Evolutionary conservation across 2,329 filamentous ascomycete species (phyloP), one percentile per base, ranked within the genome.

Genomic region (Colletotrichum scovillei): DNA sequence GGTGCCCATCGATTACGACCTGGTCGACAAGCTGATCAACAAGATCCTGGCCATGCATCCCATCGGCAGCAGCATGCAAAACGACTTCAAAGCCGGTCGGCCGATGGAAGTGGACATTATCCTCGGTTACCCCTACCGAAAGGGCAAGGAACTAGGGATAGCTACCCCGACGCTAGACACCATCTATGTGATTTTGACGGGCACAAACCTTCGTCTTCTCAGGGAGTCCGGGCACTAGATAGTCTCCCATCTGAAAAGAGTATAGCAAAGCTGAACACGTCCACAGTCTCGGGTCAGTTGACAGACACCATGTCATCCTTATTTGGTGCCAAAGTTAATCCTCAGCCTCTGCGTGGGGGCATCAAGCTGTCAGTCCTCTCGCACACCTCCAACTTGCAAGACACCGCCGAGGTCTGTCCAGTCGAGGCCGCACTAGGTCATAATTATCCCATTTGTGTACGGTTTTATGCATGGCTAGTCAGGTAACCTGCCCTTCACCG

Each of bases 21-120:
- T 85, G 83, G 62, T 89, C 24, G 83, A 86, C 71, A 84, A 85
- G 35, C 80, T 90, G 16, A 79, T 86, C 11, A 86, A 82, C 77
- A 83, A 85, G 81, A 81, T 89, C 82, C 74, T 87, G 75, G 62
- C 83, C 55, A 79, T 88, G 77, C 84, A 84, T 59, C 80, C 85
- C 0, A 83, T 84, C 35, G 78, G 81, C 16, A 85, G 83, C 63
- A 88, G 86, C 74, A 92, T 92, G 90, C 84, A 88, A 57, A 81
- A 86, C 19, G 90, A 92, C 78, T 90, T 86, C 80, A 86, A 89
- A 76, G 83, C 85, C 22, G 88, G 88, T 0, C 86, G 86, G 75
- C 84, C 83, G 9, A 88, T 92, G 88, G 91, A 92, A 78, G 81
- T 92, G 65, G 90, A 92, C 64, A 88, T 91, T 5, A 91, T 92